phyloP scores from a whole-genome alignment of 2,329 filamentous ascomycete genomes.

The Aspergillus brasiliensis region DNA sequence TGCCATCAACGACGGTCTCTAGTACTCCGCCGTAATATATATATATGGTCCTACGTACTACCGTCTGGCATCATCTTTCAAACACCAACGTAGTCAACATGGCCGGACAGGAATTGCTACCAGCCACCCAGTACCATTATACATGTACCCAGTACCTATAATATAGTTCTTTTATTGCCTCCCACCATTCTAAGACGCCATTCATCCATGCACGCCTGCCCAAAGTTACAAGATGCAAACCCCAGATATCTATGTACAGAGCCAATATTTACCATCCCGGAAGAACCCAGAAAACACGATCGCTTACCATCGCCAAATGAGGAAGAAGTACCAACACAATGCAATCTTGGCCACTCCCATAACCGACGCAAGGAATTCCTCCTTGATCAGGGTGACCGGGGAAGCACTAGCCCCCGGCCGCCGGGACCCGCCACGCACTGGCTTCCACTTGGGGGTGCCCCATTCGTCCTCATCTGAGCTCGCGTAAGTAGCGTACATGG shows the following conservation, averaged over 20 bases:
- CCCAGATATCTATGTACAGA: not conserved
- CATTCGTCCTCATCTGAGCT: conserved; percentile 26
- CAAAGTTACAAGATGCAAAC: not conserved
- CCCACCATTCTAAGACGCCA: not conserved
- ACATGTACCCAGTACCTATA: too few relatives aligned
- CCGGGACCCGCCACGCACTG: conserved; percentile 15
- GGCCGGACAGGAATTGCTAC: too few relatives aligned
- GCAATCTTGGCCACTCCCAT: conserved; percentile 67
- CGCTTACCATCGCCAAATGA: conserved; percentile 63
- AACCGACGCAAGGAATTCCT: conserved; percentile 64
- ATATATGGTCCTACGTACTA: too few relatives aligned
- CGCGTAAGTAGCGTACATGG: conserved; percentile 25
- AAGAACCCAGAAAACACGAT: not conserved
- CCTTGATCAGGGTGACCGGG: conserved; percentile 46
- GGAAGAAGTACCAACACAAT: conserved; percentile 65
- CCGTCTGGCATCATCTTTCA: too few relatives aligned
- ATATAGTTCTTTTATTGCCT: not conserved
- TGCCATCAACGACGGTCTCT: too few relatives aligned
- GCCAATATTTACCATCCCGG: not conserved
- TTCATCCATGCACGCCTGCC: not conserved
- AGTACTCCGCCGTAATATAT: too few relatives aligned
- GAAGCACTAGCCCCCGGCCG: conserved; percentile 28
- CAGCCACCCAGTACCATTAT: too few relatives aligned
- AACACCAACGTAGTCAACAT: too few relatives aligned
- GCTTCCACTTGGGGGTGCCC: conserved; percentile 33